Conservation (phyloP, 768 basidiomycete genomes). For the Rhizopogon rudus region DNA sequence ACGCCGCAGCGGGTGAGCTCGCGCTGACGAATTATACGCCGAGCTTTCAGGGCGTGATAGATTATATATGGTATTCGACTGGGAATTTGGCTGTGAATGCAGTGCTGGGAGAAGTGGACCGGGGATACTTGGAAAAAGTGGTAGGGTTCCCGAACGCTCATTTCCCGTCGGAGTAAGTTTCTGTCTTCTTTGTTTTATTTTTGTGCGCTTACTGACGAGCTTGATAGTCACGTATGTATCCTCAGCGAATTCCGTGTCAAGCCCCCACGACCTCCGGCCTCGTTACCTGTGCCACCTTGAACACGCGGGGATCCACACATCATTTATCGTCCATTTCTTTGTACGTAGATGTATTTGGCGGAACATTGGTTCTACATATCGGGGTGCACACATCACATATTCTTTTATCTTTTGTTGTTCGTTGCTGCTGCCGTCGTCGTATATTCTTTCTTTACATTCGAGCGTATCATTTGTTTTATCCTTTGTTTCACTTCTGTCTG, state of each 20-base stretch:
- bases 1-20: constrained; percentile 54
- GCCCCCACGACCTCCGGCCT: constrained; percentile 40
- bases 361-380: constrained; percentile 21
- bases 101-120: constrained; percentile 87
- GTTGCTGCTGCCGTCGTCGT: constrained; percentile 10
- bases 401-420: not conserved
- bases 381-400: constrained; percentile 2
- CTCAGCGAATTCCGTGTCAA: constrained; percentile 76
- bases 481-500: constrained; percentile 11
- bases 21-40: constrained; percentile 89
- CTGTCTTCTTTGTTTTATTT: constrained; percentile 1
- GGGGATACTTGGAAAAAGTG: constrained; percentile 76
- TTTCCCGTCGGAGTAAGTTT: constrained; percentile 92
- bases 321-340: constrained; percentile 9
- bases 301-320: constrained; percentile 7
- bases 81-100: constrained; percentile 70
- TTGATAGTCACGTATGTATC: constrained; percentile 64
- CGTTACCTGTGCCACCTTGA: not conserved
- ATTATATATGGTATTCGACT: constrained; percentile 91
- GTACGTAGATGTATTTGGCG: constrained; percentile 8
- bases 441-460: constrained; percentile 13
- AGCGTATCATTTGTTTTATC: constrained; percentile 2
- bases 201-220: constrained; percentile 2
- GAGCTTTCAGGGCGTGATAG: constrained; percentile 80
- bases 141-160: constrained; percentile 97